Conservation (phyloP, 2,329 filamentous ascomycete genomes). For the Xylaria sp. region DNA sequence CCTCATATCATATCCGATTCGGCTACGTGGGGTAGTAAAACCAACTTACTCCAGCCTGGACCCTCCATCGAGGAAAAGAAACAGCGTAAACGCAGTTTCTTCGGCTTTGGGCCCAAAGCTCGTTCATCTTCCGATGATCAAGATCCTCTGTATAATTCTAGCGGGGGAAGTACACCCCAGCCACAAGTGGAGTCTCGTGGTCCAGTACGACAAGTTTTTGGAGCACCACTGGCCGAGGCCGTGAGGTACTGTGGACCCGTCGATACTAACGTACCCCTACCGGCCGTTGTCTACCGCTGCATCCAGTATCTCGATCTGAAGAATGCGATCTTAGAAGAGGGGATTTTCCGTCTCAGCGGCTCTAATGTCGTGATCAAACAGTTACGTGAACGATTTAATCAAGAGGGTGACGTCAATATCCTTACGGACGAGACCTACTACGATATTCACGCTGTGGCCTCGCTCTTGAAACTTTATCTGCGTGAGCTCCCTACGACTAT, state of each 20-base stretch:
- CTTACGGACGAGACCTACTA: conserved; percentile 85
- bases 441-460: conserved; percentile 96
- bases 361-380: conserved; percentile 94
- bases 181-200: conserved; percentile 58
- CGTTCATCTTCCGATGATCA: conserved; percentile 68
- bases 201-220: conserved; percentile 79
- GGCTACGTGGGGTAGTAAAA: conserved; percentile 86
- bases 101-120: conserved; percentile 73
- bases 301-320: conserved; percentile 91
- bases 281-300: conserved; percentile 93
- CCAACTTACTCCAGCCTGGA: conserved; percentile 60
- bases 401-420: conserved; percentile 89
- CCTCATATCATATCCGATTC: conserved; percentile 84
- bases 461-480: conserved; percentile 91
- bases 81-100: conserved; percentile 80
- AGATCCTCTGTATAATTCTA: conserved; percentile 65
- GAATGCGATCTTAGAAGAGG: conserved; percentile 86
- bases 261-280: conserved; percentile 79
- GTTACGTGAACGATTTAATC: conserved; percentile 92
- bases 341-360: conserved; percentile 96
- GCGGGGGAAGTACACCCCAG: conserved; percentile 55
- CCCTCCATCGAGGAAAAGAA: conserved; percentile 78
- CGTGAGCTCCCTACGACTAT: conserved; percentile 93
- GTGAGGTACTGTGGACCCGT: conserved; percentile 81
- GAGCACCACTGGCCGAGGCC: conserved; percentile 84